Conservation (phyloP, 2,329 filamentous ascomycete species). For the Triangularia verruculosa region DNA sequence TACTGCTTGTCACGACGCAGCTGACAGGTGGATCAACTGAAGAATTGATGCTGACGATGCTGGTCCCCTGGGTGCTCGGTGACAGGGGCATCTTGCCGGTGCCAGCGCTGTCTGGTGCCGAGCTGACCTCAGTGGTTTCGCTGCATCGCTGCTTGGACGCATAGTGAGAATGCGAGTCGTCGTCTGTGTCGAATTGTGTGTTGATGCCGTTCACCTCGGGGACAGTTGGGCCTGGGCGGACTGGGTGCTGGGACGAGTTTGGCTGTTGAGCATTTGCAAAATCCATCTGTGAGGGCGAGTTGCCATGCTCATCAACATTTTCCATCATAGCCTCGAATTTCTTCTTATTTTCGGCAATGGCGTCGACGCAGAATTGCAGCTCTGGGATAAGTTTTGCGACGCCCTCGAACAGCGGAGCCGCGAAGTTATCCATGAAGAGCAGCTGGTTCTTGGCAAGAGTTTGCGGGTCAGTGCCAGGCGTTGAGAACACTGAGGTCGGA, state of each 20-base stretch:
- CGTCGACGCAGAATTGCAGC: constrained; percentile 79
- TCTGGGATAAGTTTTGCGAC: constrained; percentile 82
- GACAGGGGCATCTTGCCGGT: constrained; percentile 63
- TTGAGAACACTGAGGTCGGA: constrained; percentile 79
- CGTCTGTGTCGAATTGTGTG: constrained; percentile 45
- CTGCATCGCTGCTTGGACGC: constrained; percentile 52
- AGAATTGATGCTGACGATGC: constrained; percentile 57
- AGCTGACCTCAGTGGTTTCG: constrained; percentile 61
- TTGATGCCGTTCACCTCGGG: constrained; percentile 41
- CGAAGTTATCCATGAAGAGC: constrained; percentile 95
- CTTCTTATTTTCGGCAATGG: constrained; percentile 71
- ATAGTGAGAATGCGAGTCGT: constrained; percentile 39
- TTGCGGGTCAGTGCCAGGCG: constrained; percentile 76
- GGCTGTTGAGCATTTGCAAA: neutral
- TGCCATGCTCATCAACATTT: neutral
- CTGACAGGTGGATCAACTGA: constrained; percentile 50
- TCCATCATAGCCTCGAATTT: neutral
- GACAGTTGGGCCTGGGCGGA: constrained; percentile 24
- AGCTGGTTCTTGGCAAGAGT: constrained; percentile 86
- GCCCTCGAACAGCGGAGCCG: constrained; percentile 84
- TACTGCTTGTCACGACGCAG: constrained; percentile 41
- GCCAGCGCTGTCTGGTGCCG: constrained; percentile 54
- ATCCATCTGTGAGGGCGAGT: neutral
- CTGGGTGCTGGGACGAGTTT: neutral
- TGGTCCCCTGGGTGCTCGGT: constrained; percentile 63